Conservation (phyloP, 1,139 yeast species). For the Yamadazyma trypodendri region DNA sequence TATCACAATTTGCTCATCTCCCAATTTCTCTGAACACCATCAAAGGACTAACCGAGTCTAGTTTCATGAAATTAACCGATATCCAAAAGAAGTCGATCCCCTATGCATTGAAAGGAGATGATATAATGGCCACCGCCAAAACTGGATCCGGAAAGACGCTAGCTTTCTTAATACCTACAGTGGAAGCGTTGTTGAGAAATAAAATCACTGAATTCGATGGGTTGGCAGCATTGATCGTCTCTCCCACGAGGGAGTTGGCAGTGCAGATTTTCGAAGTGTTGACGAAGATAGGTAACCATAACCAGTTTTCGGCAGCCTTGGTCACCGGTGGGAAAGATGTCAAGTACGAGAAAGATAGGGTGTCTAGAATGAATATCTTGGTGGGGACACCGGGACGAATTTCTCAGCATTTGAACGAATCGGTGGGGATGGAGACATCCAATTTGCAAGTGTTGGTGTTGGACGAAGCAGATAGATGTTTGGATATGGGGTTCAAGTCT, state of each 20-base stretch:
- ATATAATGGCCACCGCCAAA: constrained; percentile 87
- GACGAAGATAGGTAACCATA: constrained; percentile 76
- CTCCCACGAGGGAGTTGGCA: constrained; percentile 94
- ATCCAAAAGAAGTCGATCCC: constrained; percentile 84
- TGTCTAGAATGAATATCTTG: constrained; percentile 77
- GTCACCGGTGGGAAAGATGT: constrained; percentile 98
- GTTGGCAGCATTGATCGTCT: constrained; percentile 83
- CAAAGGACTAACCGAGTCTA: constrained; percentile 70
- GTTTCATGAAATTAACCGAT: constrained; percentile 76
- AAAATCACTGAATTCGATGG: constrained; percentile 90
- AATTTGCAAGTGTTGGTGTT: constrained; percentile 80
- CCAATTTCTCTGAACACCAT: constrained; percentile 70
- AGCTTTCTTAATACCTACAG: constrained; percentile 83
- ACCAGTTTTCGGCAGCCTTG: constrained; percentile 85
- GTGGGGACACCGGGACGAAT: constrained; percentile 97
- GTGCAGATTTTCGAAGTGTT: constrained; percentile 92
- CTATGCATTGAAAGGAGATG: constrained; percentile 73
- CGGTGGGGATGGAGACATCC: constrained; percentile 77
- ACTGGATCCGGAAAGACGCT: constrained; percentile 97
- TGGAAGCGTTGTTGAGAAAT: constrained; percentile 69
- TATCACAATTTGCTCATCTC: constrained; percentile 58
- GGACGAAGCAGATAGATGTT: constrained; percentile 95
- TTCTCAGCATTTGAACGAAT: constrained; percentile 92
- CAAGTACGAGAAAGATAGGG: constrained; percentile 80
- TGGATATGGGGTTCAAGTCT: constrained; percentile 94